Evolutionary conservation across 306 rosid species (phyloP), one percentile per base, ranked within the genome.

Genomic region (Begonia loranthoides): DNA sequence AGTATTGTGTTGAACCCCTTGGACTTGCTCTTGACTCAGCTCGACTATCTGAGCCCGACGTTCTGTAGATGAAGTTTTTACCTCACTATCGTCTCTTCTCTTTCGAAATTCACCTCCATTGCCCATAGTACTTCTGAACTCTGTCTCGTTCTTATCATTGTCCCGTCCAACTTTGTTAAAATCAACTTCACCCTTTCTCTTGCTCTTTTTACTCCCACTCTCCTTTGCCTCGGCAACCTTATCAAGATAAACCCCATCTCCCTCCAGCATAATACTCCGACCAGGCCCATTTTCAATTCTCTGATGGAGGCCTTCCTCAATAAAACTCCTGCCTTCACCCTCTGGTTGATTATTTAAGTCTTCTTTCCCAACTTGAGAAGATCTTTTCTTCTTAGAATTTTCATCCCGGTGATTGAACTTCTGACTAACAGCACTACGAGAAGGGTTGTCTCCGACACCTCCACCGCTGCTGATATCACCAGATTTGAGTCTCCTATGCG

Each of bases 381-480:
- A 21, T 28, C 11, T 51, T n/a, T 28, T 33, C 41, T 51, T 54
- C 33, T 54, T 17, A 21, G 15, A 11, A 15, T 6, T 44, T 28
- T 36, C 57, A 13, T 33, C 41, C 57, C 45, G 21, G 39, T 19
- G 53, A 36, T 11, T 56, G 36, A 60, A 9, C 41, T 62, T 68
- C 41, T 49, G 56, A 44, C 52, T 69, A 13, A 54, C 49, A 9
- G 40, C 64, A 9, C 45, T 24, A 51, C 21, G 50, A 17, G 41
- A 7, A 1, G 54, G 17, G 7, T 52, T 28, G 6, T 59, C 64
- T 15, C 16, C 60, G 3, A 40, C 54, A 55, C 46, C 57, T 41
- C 13, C 54, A 39, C 43, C 59, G 9, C 63, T 65, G 11, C 51
- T 65, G 10, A 36, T 34, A 34, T 12, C 15, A 58, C 52, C 68